A percentile compares a stretch with the other conserved stretches of the same genome.
These are phyloP conservation scores for Kluyveromyces marxianus DNA, from an alignment of 1,139 yeast genomes.

Conservation along the genomic window DNA sequence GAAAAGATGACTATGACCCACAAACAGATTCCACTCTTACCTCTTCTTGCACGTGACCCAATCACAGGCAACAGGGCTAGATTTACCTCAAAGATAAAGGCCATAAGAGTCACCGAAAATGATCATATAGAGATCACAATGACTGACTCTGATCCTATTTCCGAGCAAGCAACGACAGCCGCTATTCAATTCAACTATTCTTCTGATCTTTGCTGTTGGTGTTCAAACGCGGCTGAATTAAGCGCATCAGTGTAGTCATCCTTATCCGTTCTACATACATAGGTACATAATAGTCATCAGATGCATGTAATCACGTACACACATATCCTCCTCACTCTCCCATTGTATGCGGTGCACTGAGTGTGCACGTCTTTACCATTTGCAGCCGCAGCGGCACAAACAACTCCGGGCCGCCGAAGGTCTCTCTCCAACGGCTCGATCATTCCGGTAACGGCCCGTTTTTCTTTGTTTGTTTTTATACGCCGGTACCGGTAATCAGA, in stretches of 20 bases:
- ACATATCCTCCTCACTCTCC: no score
- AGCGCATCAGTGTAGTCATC: no score
- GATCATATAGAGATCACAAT: background rate
- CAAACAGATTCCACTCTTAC: conserved; percentile 24
- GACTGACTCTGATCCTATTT: background rate
- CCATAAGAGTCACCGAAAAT: background rate
- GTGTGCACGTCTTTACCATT: no score
- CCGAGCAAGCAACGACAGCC: background rate
- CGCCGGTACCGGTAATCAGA: background rate
- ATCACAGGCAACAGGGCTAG: conserved; percentile 24
- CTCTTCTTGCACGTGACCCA: conserved; percentile 22
- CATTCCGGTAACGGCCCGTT: background rate
- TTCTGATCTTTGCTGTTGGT: conserved; percentile 6
- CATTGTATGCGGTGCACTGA: no score
- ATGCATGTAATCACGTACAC: no score
- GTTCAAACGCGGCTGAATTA: background rate
- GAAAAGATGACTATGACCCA: conserved; percentile 13
- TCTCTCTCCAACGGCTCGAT: background rate
- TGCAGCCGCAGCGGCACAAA: no score
- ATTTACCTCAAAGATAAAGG: conserved; percentile 7
- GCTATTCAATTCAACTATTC: conserved; percentile 1
- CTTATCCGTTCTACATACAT: no score
- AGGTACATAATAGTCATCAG: no score
- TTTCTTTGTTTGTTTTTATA: background rate
- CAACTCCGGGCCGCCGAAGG: no score